Conservation (phyloP, 2,329 filamentous ascomycete genomes). For the Diaporthe capsici region DNA sequence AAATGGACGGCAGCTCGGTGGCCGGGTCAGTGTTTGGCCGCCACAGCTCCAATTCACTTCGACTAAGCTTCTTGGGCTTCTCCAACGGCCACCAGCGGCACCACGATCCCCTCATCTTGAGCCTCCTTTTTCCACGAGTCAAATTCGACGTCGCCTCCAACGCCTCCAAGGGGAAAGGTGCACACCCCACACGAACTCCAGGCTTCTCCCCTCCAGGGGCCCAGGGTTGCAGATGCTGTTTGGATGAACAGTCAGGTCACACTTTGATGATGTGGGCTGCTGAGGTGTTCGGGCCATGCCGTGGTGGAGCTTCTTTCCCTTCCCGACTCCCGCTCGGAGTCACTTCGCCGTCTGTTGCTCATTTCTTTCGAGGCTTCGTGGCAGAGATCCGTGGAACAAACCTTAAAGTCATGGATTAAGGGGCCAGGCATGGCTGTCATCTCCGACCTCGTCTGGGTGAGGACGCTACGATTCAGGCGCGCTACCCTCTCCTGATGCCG, state of each 20-base stretch:
- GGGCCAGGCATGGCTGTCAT: constrained; percentile 5
- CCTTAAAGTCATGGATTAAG: neutral
- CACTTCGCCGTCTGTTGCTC: neutral
- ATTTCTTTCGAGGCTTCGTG: no score
- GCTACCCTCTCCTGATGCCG: constrained; percentile 11
- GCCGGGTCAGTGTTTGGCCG: constrained; percentile 41
- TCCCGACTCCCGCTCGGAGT: neutral
- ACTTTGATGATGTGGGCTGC: neutral
- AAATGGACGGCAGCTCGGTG: constrained; percentile 31
- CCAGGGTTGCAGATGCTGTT: neutral
- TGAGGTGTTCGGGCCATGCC: constrained; percentile 18
- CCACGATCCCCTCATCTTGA: constrained; percentile 34
- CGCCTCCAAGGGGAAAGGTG: neutral
- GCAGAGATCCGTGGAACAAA: neutral
- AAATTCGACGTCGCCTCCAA: constrained; percentile 37
- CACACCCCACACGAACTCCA: constrained; percentile 1
- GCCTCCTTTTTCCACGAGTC: constrained; percentile 50
- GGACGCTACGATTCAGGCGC: neutral
- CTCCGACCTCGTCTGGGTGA: neutral
- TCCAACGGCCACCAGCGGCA: constrained; percentile 32
- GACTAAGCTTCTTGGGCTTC: constrained; percentile 27
- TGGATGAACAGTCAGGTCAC: constrained; percentile 16
- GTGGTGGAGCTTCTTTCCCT: neutral
- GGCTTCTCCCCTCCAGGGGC: neutral
- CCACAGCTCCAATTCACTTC: constrained; percentile 8